phyloP scores from a whole-genome alignment of 2,329 filamentous ascomycete genomes.

The Microdochium nivale region DNA sequence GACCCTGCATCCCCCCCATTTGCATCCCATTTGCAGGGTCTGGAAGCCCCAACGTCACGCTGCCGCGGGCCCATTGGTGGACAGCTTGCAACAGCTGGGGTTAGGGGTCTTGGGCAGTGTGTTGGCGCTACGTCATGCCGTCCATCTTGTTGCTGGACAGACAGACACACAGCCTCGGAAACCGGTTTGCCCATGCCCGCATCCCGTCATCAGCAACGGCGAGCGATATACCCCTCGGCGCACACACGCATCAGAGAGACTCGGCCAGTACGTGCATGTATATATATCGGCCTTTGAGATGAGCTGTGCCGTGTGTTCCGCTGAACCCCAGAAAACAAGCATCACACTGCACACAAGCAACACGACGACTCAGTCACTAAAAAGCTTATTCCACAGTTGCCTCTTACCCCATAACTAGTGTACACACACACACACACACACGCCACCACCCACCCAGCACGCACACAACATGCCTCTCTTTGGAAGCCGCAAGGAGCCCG shows the following conservation, averaged over 20 bases:
- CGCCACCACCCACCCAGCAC: background rate
- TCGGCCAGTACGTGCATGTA: background rate
- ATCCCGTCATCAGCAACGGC: background rate
- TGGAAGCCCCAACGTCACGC: background rate
- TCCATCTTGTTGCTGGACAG: background rate
- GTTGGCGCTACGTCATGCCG: background rate
- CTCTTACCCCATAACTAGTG: background rate
- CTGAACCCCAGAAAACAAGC: no score
- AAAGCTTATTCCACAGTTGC: background rate
- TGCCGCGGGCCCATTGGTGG: background rate
- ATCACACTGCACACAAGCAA: no score
- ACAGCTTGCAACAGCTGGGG: background rate
- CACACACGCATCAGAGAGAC: background rate
- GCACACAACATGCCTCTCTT: slow-evolving; percentile 20
- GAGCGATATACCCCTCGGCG: background rate
- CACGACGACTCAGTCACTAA: background rate
- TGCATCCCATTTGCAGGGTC: background rate
- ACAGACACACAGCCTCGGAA: background rate
- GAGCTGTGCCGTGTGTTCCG: no score
- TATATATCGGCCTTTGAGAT: no score
- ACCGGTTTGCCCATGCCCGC: background rate
- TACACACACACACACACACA: background rate
- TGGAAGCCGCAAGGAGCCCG: slow-evolving; percentile 14
- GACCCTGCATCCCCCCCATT: background rate
- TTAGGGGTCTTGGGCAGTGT: background rate